Evolutionary conservation across 805 yeast species (phyloP), one percentile per base, ranked within the genome.

Genomic region (Kazachstania kunashirensis): DNA sequence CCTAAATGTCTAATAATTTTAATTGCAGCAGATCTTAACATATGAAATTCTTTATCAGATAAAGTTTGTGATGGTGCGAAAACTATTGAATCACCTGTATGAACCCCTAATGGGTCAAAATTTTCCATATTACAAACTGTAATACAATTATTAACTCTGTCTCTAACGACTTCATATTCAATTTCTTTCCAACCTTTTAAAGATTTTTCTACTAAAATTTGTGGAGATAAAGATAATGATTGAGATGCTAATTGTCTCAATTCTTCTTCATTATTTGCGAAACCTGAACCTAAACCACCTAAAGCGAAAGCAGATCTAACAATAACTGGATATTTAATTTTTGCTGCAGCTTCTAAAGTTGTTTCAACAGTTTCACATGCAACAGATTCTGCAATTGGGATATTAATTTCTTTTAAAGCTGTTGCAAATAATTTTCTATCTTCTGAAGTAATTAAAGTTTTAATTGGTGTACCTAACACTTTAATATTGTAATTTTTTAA

Each of bases 41-140:
- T 92, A 67, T 89, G 95, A 66, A 84, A 89, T 59, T 89, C 98
- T 61, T 88, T 95, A 63, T 89, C 98, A 26, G 95, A 82, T 53
- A 89, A 68, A 28, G 98, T 89, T 66, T 89, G 98, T 29, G 96
- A 86, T 34, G 98, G 98, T 38, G 98, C 98, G 56, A 92, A 96
- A 34, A 89, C 98, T 53, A 89, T 92, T 29, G 98, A 92, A 63
- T 89, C 98, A 68, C 98, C 98, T 39, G 98, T 89, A 67, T 89
- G 98, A 53, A 89, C 82, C 51, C 98, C 98, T 50, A 89, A 75
- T 30, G 98, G 98, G 65, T 89, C 98, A 52, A 89, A 89, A 70
- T 89, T 89, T 68, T 89, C 98, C 98, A 89, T 89, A 66, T 89
- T 89, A 73, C 98, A 89, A 37, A 89, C 98, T 30, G 98, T 89